Conservation (phyloP, 768 basidiomycete genomes). For the Strobilomyces echinocephalus region DNA sequence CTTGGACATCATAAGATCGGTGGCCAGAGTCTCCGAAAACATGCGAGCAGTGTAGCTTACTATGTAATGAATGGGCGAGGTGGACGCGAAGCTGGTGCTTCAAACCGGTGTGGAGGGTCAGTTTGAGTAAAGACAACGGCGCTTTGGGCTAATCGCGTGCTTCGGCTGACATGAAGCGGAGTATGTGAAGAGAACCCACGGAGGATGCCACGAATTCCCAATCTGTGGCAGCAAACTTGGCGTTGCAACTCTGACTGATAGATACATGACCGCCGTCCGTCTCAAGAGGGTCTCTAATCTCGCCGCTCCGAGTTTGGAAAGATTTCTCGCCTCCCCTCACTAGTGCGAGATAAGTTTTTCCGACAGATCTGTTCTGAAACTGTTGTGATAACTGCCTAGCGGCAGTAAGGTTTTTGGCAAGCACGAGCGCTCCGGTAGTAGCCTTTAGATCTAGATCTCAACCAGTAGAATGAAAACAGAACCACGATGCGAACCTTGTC, state of each 20-base stretch:
- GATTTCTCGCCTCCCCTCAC: constrained; percentile 50
- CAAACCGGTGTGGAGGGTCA: constrained; percentile 55
- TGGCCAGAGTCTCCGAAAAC: not conserved
- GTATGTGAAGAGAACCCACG: constrained; percentile 35
- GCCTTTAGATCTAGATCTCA: constrained; percentile 32
- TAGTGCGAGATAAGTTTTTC: constrained; percentile 62
- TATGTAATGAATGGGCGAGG: constrained; percentile 45
- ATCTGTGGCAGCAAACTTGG: constrained; percentile 35
- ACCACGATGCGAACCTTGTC: constrained; percentile 47
- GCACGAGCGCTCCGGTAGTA: constrained; percentile 59
- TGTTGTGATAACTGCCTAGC: constrained; percentile 54
- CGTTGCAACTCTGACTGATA: constrained; percentile 26
- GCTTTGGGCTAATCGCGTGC: constrained; percentile 30
- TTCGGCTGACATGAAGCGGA: constrained; percentile 24
- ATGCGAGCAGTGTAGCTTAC: constrained; percentile 29
- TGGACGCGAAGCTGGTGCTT: constrained; percentile 75
- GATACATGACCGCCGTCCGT: constrained; percentile 42
- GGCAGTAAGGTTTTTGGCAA: constrained; percentile 41
- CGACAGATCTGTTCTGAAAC: constrained; percentile 42
- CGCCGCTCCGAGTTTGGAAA: constrained; percentile 38
- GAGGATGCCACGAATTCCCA: constrained; percentile 61
- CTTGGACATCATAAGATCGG: constrained; percentile 32
- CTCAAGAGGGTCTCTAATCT: constrained; percentile 41
- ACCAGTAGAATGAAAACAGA: not conserved
- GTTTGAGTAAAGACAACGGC: constrained; percentile 53